Evolutionary conservation across 768 basidiomycete species (phyloP), one percentile per base, ranked within the genome.

Genomic region (Filobasidium wieringae): DNA sequence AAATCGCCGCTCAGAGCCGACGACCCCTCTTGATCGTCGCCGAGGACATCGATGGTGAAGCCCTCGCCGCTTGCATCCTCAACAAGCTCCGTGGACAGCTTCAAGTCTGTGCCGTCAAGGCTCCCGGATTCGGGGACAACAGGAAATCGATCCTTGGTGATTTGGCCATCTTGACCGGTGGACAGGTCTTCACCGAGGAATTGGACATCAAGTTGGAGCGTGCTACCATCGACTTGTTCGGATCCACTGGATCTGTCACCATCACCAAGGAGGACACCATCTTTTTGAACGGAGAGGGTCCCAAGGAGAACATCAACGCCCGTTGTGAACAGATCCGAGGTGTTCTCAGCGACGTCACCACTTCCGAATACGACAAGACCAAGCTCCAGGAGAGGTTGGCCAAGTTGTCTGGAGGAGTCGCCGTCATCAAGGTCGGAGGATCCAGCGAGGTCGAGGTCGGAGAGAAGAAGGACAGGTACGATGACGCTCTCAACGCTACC

Each of bases 1-100:
- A 77, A 61, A 74, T 74, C 55, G 78, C 78, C 63, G 78, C 79
- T 61, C 78, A 79, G 65, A 75, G 80, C 26, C 81, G 93, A 60
- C 87, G 93, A 63, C 95, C 93, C 11, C 80, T 99, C 7, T 79
- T 99, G 56, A 95, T 97, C 77, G 86, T 99, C 67, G 93, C 93
- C 22, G 93, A 99, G 78, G 93, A 99, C 74, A 77, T 99, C 60
- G 93, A 99, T 68, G 92, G 93, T 51, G 93, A 99, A 76, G 93
- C 92, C 1, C 84, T 97, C 58, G 93, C 93, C 51, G 93, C 92
- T 22, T 92, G 89, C 72, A 92, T 97, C 69, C 83, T 96, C 75
- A 97, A 99, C 87, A 97, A 96, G 80, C 87, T 99, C 61, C 88
- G 93, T 64, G 93, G 93, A 32, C 93, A 96, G 74, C 84, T 99